A percentile compares a stretch with the other conserved stretches of the same genome.
These are phyloP conservation scores for Amylocystis lapponica DNA, from an alignment of 768 basidiomycete species.

Conservation along the genomic window DNA sequence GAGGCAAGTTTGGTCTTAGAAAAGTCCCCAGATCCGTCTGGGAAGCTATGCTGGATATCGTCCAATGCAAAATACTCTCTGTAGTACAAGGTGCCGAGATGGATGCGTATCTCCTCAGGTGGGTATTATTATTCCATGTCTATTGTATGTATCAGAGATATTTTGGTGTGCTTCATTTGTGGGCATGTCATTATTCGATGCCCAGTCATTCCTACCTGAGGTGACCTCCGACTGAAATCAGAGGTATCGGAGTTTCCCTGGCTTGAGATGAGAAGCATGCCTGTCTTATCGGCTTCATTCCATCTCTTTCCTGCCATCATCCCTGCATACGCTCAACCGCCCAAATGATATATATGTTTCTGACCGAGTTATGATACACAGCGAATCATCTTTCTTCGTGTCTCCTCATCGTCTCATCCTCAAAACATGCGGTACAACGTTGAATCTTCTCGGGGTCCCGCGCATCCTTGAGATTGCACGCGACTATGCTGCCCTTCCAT, in stretches of 20 bases:
- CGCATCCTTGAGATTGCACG: constrained; percentile 92
- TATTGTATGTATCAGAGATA: too few relatives aligned
- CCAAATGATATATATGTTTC: too few relatives aligned
- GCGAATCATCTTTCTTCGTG: constrained; percentile 96
- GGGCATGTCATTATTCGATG: too few relatives aligned
- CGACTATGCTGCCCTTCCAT: constrained; percentile 53
- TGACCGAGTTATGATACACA: too few relatives aligned
- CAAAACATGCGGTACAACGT: constrained; percentile 98
- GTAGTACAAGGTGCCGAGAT: constrained; percentile 83
- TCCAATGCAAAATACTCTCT: constrained; percentile 93
- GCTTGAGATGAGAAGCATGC: too few relatives aligned
- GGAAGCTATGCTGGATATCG: constrained; percentile 97
- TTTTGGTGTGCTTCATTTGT: too few relatives aligned
- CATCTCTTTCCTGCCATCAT: too few relatives aligned
- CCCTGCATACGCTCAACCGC: too few relatives aligned
- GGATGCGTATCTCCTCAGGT: constrained; percentile 97
- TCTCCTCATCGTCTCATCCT: constrained; percentile 93
- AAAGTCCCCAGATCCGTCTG: constrained; percentile 70
- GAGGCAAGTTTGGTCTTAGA: constrained; percentile 65
- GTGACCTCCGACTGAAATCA: too few relatives aligned
- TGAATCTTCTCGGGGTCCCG: constrained; percentile 92
- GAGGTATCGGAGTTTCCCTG: too few relatives aligned
- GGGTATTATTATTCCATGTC: constrained; percentile 28
- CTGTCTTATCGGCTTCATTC: too few relatives aligned
- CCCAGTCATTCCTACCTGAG: too few relatives aligned